Evolutionary conservation across 768 basidiomycete genomes (phyloP).

Genomic region (Boletus vermiculosoides): DNA sequence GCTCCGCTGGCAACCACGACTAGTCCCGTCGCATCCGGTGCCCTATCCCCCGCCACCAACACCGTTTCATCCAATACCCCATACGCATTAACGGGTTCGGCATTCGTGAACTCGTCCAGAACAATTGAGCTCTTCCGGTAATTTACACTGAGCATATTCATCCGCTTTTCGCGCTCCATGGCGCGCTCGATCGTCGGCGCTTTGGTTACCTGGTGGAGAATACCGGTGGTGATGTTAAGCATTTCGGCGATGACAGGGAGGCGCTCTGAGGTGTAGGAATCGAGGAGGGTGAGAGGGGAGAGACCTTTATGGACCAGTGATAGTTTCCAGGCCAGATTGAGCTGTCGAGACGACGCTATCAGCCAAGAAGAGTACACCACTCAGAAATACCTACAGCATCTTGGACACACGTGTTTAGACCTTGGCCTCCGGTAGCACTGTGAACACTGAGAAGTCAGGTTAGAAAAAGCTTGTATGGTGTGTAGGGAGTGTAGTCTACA

Average conservation of each 20-base stretch:
- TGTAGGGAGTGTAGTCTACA: background rate
- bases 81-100: conserved; percentile 12
- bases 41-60: conserved; percentile 44
- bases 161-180: background rate
- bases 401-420: conserved; percentile 38
- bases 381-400: conserved; percentile 34
- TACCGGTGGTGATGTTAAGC: conserved; percentile 39
- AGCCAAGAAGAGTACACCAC: background rate
- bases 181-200: background rate
- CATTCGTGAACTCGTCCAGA: conserved; percentile 34
- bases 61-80: conserved; percentile 22
- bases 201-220: conserved; percentile 8
- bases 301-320: conserved; percentile 40
- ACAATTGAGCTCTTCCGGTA: conserved; percentile 37
- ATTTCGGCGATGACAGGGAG: conserved; percentile 46
- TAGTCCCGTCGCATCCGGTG: conserved; percentile 42
- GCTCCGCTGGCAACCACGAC: conserved; percentile 5
- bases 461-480: background rate
- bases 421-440: conserved; percentile 29
- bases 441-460: conserved; percentile 16
- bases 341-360: conserved; percentile 19
- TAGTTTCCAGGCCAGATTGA: conserved; percentile 48
- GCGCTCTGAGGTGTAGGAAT: conserved; percentile 44
- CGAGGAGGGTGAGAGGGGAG: conserved; percentile 37
- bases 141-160: conserved; percentile 35